These are phyloP conservation scores for Sarcodon sp. DNA, from an alignment of 768 basidiomycete species.

Conservation along the genomic window DNA sequence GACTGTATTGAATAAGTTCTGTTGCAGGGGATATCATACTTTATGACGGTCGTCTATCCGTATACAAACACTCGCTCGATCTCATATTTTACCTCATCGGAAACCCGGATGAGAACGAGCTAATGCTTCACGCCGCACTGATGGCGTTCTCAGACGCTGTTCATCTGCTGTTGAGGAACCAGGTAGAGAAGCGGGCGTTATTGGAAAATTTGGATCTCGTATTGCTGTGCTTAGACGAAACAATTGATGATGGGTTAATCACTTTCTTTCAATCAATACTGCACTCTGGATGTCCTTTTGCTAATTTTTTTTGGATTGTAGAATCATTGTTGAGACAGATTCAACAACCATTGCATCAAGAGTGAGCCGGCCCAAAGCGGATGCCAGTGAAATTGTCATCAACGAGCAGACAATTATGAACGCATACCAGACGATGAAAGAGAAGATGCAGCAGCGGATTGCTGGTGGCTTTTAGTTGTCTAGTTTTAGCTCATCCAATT, in stretches of 20 bases:
- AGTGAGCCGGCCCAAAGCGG: constrained; percentile 85
- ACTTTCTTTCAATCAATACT: not conserved
- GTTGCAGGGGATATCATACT: constrained; percentile 84
- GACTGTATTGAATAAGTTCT: not conserved
- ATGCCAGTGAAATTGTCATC: constrained; percentile 93
- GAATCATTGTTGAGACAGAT: constrained; percentile 96
- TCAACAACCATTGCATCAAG: constrained; percentile 89
- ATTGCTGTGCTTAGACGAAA: constrained; percentile 88
- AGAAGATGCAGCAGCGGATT: constrained; percentile 74
- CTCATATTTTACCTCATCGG: constrained; percentile 92
- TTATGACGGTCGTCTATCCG: constrained; percentile 80
- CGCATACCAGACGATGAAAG: constrained; percentile 84
- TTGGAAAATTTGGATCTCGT: constrained; percentile 92
- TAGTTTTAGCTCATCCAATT: no score
- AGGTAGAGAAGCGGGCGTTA: constrained; percentile 89
- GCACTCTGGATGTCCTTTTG: not conserved
- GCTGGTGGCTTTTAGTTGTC: not conserved
- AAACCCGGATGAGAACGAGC: constrained; percentile 81
- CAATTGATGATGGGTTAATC: constrained; percentile 91
- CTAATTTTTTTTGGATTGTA: constrained; percentile 16
- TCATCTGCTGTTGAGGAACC: constrained; percentile 74
- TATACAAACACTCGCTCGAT: constrained; percentile 93
- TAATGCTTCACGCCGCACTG: constrained; percentile 86
- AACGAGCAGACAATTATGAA: constrained; percentile 95
- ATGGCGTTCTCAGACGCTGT: constrained; percentile 79